Percentiles rank a stretch among this genome's conserved stretches.
Evolutionary conservation across 1,284 basidiomycete species (phyloP).

Genomic region (Hymenochaete sp.): DNA sequence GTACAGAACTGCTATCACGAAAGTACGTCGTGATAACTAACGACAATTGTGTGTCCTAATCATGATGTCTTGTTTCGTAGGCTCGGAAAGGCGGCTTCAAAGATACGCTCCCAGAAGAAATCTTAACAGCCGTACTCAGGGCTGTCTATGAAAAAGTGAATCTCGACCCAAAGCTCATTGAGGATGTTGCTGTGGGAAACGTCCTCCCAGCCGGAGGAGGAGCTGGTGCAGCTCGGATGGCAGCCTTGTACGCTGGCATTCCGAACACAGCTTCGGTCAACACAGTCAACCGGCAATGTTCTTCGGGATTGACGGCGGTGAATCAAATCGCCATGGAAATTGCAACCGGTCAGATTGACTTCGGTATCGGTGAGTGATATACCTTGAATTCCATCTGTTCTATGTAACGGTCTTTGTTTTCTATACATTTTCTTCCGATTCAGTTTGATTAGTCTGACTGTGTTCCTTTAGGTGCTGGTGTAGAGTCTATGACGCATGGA

Average conservation of each 20-base stretch:
- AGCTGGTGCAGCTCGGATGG: slow-evolving; percentile 89
- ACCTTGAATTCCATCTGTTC: too few relatives aligned
- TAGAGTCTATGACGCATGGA: slow-evolving; percentile 91
- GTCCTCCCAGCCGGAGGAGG: slow-evolving; percentile 91
- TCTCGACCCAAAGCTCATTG: slow-evolving; percentile 76
- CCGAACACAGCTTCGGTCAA: slow-evolving; percentile 75
- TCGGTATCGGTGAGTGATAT: slow-evolving; percentile 74
- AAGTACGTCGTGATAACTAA: slow-evolving; percentile 38
- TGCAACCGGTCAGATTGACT: slow-evolving; percentile 74
- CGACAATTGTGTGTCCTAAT: background rate
- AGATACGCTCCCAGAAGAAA: slow-evolving; percentile 84
- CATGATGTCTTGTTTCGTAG: slow-evolving; percentile 27
- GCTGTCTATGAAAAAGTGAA: slow-evolving; percentile 59
- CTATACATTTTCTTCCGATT: background rate
- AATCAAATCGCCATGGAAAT: slow-evolving; percentile 92
- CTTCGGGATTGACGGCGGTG: slow-evolving; percentile 83
- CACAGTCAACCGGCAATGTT: slow-evolving; percentile 94
- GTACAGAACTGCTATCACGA: slow-evolving; percentile 84
- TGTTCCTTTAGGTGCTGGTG: slow-evolving; percentile 66
- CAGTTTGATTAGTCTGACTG: background rate
- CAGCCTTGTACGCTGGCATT: slow-evolving; percentile 85
- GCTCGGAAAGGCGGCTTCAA: slow-evolving; percentile 92
- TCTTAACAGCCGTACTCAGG: slow-evolving; percentile 76
- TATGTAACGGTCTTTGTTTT: too few relatives aligned
- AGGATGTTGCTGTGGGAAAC: slow-evolving; percentile 89